Percentiles rank a stretch among this genome's conserved stretches.
Conservation (phyloP, 768 basidiomycete genomes). For the Mycena albidolilacea region DNA sequence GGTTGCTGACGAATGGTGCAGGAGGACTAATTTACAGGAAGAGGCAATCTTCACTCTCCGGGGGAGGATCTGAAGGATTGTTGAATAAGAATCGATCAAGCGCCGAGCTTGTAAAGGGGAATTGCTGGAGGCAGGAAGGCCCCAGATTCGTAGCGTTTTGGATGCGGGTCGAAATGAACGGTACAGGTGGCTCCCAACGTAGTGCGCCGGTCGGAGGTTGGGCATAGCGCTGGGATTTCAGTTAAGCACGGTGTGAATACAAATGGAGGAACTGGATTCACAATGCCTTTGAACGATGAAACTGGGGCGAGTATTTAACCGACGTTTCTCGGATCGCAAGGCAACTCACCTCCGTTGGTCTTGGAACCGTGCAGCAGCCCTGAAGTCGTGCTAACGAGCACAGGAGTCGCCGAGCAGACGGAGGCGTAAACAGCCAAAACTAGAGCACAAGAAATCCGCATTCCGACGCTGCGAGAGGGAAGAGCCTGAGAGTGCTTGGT, state of each 20-base stretch:
- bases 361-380: no score
- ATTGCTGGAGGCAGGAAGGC: constrained; percentile 35
- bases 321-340: no score
- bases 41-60: constrained; percentile 33
- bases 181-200: constrained; percentile 33
- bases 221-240: constrained; percentile 20
- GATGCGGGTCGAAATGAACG: constrained; percentile 13
- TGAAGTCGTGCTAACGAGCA: not conserved
- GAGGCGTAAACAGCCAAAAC: constrained; percentile 7
- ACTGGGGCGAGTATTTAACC: not conserved
- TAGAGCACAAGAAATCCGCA: constrained; percentile 11
- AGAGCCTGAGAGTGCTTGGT: no score
- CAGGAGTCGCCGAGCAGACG: constrained; percentile 3
- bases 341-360: not conserved
- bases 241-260: not conserved
- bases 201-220: constrained; percentile 21
- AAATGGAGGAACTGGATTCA: not conserved
- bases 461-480: not conserved
- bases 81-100: constrained; percentile 28
- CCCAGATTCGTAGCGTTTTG: constrained; percentile 21
- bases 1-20: no score
- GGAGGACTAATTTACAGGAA: constrained; percentile 11
- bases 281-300: constrained; percentile 28
- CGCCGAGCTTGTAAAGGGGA: constrained; percentile 12
- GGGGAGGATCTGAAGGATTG: constrained; percentile 17